Percentiles rank a stretch among this genome's conserved stretches.
Conservation (phyloP, 179 eudicot species). For the Spinacia oleracea region DNA sequence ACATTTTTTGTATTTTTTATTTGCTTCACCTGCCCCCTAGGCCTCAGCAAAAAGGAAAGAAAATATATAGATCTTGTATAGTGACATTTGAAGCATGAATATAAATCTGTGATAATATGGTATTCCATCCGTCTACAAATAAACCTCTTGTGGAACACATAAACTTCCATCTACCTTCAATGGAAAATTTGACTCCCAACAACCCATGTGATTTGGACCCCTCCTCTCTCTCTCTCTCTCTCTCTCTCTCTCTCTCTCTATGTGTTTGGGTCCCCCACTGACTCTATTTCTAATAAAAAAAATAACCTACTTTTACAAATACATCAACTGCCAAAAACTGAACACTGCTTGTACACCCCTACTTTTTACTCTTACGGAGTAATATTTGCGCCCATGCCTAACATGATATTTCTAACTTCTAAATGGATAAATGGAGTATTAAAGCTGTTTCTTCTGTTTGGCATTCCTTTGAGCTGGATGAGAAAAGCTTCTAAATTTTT, state of each 20-base stretch:
- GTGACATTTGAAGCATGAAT: not conserved
- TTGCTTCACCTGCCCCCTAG: not conserved
- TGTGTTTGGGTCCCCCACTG: too few relatives aligned
- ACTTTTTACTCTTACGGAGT: too few relatives aligned
- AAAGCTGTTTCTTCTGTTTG: not conserved
- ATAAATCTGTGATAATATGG: not conserved
- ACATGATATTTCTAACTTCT: too few relatives aligned
- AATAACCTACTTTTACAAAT: too few relatives aligned
- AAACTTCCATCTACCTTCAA: not conserved
- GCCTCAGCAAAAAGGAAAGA: not conserved
- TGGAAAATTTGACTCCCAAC: not conserved
- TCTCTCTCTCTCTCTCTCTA: too few relatives aligned
- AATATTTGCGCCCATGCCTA: too few relatives aligned
- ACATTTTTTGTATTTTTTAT: not conserved
- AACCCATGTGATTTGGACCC: not conserved
- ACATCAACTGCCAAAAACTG: too few relatives aligned
- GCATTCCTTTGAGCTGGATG: slow-evolving; percentile 1
- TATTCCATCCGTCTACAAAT: too few relatives aligned
- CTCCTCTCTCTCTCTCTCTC: not conserved
- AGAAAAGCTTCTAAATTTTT: not conserved
- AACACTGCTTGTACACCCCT: too few relatives aligned
- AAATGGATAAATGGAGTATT: too few relatives aligned
- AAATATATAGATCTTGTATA: not conserved
- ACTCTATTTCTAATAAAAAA: too few relatives aligned
- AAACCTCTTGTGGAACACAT: too few relatives aligned